Evolutionary conservation across 108 stramenopile genomes (phyloP), one percentile per base, ranked within the genome.

Genomic region (Bacterosira constricta): DNA sequence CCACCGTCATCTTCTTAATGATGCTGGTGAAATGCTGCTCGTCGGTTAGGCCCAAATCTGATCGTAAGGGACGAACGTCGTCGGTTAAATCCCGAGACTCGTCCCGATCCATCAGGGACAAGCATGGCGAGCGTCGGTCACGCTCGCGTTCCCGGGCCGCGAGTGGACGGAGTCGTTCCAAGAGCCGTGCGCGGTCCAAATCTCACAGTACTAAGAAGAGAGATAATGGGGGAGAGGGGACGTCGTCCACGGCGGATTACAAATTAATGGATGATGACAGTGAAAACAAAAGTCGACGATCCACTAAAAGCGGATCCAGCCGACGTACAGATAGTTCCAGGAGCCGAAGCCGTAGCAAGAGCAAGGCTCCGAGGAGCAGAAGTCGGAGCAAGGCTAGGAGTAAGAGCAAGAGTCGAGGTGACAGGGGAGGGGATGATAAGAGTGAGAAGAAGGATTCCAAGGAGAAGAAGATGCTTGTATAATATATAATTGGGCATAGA

Each of bases 211-310:
- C 82, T 12, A 72, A 69, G 30, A 73, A 63, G 53, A 25, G 23
- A 25, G 18, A 62, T 67, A 76, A 25, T 53, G 77, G 20, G 11
- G 34, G 6, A 34, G 61, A 18, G 64, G 60, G n/a, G 31, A 46
- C 18, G 54, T 53, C n/a, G 17, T 61, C 35, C 45, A 50, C 38
- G 32, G 63, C 56, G 9, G 83, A 86, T 38, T 93, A 93, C 34
- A 83, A 90, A 17, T 61, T 93, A 32, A 89, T 93, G 88, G 69
- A 71, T 27, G 67, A 15, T 0, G 73, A 65, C 25, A 62, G 45
- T 11, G 75, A 79, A 13, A 85, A 88, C 13, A 67, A 63, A 23
- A 75, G 84, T 10, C 63, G 58, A 12, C 69, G 75, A 20, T 60
- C 60, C 21, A 58, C 77, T 25, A 78, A 60, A 47, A 71, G 63